Base-by-base conservation (phyloP, 495 filamentous ascomycete species). In the Sphaerosporella brunnea region DNA sequence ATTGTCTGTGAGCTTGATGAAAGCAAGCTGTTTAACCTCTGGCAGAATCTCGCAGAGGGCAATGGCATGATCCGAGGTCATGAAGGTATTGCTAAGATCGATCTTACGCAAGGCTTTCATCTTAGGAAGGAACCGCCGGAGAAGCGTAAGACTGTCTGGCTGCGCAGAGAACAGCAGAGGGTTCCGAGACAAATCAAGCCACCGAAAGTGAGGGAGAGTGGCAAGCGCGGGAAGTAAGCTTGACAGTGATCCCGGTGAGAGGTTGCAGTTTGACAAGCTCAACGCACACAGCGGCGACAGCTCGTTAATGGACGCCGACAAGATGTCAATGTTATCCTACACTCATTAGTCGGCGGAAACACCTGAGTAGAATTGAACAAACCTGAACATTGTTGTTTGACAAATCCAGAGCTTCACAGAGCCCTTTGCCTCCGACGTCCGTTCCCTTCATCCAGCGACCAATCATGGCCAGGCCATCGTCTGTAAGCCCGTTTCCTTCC, bases 111-210 rank as follows among this genome's bases (percentile, higher is more conserved):
- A 63, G 7, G 66, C 68, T n/a, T 73, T 67, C 64, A 96, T 72
- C 52, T 83, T 79, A 1, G 87, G 84, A 34, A 96, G 65, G 53
- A 60, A 73, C 60, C 80, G 80, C 45, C 90, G 69, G 51, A 96
- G 73, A 1, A 81, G 64, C 7, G 72, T 70, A 36, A 95, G 66
- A 7, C 85, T 81, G 52, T 74, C 84, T n/a, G 82, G 78, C 25
- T 80, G 67, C 3, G 67, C 65, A 20, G 74, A 70, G 57, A 95
- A 96, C 7, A 97, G 68, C 18, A 72, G 77, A 13, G 70, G 80
- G 53, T 96, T 97, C 51, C 93, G 84, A 0, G 81, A 88, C 26
- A 97, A 68, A 58, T 97, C 90, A 48, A 97, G 74, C 50, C 93
- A 92, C 30, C 80, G 77, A 56, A 94, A 81, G 46, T 80, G 69